Base-by-base conservation (phyloP, 2,329 filamentous ascomycete genomes). In the Fusarium illudens region DNA sequence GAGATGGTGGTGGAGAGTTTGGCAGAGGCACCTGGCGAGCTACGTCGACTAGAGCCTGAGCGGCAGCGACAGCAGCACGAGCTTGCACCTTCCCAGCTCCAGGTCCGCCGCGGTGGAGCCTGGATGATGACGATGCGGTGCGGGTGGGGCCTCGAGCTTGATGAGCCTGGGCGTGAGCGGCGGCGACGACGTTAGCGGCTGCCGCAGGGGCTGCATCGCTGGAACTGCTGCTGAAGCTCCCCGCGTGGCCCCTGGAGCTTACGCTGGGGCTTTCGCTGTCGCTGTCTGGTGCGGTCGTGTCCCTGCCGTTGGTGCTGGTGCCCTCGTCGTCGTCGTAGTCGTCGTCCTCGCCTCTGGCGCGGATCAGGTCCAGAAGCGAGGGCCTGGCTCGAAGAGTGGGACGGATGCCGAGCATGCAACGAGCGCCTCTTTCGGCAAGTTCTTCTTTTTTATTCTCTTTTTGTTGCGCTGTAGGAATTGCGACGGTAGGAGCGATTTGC, bases 351-450 rank as follows among this genome's bases (percentile, higher is more conserved):
- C 73, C 78, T 62, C 74, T 73, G 69, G 78, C 73, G 64, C 79
- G 78, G 68, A 83, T 77, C 62, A 87, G 79, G 64, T 86, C 84
- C 76, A 87, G 81, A 70, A 87, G 77, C 65, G 84, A 86, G 71
- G 82, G 84, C 78, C 84, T 81, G 72, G 83, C 81, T 83, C 80
- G 83, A 69, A 87, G 78, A 64, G 79, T 80, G 55, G 82, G 82
- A 60, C 79, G 80, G 61, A 86, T 78, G 78, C 84, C 84, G 73
- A 84, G 77, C 84, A 86, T 86, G 70, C 80, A 82, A 73, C 58
- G 60, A 33, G 27, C 48, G 67, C 58, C 69, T 62, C 34, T 56
- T 36, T 56, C 36, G 70, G 64, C 62, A 50, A 37, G 52, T 48
- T 51, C n/a, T 44, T 15, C n/a, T 22, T 42, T 44, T 44, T 27